A percentile compares a stretch with the other conserved stretches of the same genome.
These are phyloP conservation scores for Carnegiea gigantea DNA, from an alignment of 179 eudicot genomes.

Conservation along the genomic window DNA sequence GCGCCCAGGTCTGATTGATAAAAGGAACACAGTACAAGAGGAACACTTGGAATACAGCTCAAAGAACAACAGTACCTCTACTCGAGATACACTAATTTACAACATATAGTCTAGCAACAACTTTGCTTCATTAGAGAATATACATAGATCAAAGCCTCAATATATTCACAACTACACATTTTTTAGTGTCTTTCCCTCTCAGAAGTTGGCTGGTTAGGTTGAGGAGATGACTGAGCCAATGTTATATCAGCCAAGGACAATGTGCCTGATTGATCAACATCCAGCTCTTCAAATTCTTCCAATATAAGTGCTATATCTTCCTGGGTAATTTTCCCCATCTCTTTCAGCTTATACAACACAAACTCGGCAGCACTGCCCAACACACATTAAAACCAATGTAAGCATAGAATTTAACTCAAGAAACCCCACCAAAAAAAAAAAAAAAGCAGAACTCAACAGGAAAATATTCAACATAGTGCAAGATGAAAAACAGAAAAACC, in stretches of 20 bases:
- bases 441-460: too few species aligned
- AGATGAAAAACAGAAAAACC: too few species aligned
- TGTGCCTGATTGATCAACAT: conserved; percentile 42
- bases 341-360: conserved; percentile 60
- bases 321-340: conserved; percentile 70
- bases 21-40: too few species aligned
- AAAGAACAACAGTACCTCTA: neutral
- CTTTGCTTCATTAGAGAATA: neutral
- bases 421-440: neutral
- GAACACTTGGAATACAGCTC: too few species aligned
- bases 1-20: too few species aligned
- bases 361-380: conserved; percentile 62
- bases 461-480: too few species aligned
- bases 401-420: neutral
- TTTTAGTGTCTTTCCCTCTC: conserved; percentile 6
- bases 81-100: neutral
- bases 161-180: neutral
- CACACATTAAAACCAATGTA: neutral
- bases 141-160: neutral
- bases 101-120: neutral
- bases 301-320: conserved; percentile 51
- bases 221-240: conserved; percentile 29
- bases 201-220: conserved; percentile 13
- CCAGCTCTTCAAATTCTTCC: conserved; percentile 65
- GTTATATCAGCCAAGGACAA: conserved; percentile 33